Conservation (phyloP, 192 early-diverging fungal genomes). For the Chytriomyces sp. region DNA sequence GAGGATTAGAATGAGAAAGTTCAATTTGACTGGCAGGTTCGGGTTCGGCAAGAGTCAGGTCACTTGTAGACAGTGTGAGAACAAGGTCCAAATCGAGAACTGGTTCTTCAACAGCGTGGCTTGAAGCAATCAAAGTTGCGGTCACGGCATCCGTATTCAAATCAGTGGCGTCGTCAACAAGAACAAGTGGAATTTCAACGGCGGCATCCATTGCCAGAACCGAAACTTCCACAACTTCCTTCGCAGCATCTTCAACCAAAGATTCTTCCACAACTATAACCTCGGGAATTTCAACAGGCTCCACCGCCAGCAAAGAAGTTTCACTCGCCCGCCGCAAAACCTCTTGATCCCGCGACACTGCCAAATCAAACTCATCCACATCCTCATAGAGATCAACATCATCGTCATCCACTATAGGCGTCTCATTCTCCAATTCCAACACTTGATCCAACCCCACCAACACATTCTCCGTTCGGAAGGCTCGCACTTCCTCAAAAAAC, state of each 20-base stretch:
- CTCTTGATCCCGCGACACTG: neutral
- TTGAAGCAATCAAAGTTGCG: no score
- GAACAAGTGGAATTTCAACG: neutral
- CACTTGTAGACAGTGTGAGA: no score
- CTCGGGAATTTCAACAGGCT: neutral
- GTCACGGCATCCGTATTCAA: no score
- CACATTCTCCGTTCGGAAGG: neutral
- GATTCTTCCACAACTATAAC: neutral
- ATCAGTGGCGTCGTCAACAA: neutral
- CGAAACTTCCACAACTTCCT: neutral
- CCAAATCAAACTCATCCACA: neutral
- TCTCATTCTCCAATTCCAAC: neutral
- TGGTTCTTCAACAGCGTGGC: no score
- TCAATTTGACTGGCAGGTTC: no score
- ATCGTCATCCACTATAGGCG: neutral
- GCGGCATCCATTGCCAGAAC: neutral
- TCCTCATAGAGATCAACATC: neutral
- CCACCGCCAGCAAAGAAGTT: neutral
- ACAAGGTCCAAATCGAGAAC: no score
- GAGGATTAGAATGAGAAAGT: no score
- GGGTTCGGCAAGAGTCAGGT: no score
- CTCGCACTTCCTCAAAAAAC: conserved; percentile 10
- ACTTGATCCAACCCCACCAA: conserved; percentile 8
- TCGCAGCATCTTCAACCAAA: neutral
- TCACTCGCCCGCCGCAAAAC: neutral